phyloP scores from a whole-genome alignment of 345 rosid genomes.

The Gossypioides kirkii region DNA sequence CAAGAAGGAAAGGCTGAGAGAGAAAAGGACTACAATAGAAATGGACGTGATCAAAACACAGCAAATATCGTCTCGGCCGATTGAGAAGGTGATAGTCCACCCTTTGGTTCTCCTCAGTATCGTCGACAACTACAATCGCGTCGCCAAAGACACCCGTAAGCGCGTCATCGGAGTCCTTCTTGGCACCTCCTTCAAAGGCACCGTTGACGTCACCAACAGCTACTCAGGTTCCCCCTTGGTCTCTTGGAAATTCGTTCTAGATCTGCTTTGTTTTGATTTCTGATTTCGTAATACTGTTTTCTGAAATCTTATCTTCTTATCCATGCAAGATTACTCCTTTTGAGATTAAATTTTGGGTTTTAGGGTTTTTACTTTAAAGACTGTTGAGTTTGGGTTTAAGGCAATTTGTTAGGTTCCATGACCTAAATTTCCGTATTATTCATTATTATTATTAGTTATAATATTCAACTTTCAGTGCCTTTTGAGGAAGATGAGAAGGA shows the following conservation, averaged over 20 bases:
- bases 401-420: neutral
- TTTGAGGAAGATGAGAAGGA: conserved; percentile 97
- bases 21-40: neutral
- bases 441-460: too few species aligned
- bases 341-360: neutral
- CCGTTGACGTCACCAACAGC: conserved; percentile 89
- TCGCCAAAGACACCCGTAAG: conserved; percentile 83
- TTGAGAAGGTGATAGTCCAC: conserved; percentile 90
- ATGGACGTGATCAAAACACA: conserved; percentile 97
- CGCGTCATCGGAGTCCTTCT: conserved; percentile 84
- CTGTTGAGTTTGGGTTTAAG: neutral
- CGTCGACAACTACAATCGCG: conserved; percentile 92
- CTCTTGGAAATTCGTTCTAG: neutral
- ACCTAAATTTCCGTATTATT: neutral
- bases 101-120: conserved; percentile 95
- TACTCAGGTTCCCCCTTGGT: conserved; percentile 53
- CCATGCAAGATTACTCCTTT: neutral
- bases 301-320: neutral
- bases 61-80: conserved; percentile 67
- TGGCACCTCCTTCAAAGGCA: conserved; percentile 69
- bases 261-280: conserved; percentile 4
- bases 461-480: conserved; percentile 52
- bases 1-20: neutral
- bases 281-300: neutral
- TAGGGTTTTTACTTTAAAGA: conserved; percentile 2